Evolutionary conservation across 2,329 filamentous ascomycete species (phyloP).

Genomic region (Nothophaeocryptopus gaeumannii): DNA sequence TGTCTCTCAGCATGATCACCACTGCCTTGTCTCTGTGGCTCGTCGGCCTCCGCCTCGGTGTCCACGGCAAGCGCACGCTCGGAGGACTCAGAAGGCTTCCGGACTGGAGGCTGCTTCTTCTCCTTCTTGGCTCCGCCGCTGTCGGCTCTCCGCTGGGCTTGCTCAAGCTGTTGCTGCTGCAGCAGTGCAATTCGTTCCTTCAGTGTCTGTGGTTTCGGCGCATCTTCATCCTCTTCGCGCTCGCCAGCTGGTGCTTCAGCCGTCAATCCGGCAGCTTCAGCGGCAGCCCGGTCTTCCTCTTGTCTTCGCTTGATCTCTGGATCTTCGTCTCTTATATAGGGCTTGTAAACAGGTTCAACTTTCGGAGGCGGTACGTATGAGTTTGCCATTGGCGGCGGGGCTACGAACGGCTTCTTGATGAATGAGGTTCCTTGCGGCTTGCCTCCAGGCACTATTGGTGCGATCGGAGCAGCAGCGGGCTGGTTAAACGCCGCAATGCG

Average conservation of each 20-base stretch:
- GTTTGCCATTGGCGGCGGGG: constrained; percentile 88
- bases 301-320: constrained; percentile 62
- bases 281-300: constrained; percentile 63
- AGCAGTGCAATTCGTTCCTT: constrained; percentile 94
- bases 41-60: constrained; percentile 40
- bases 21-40: constrained; percentile 13
- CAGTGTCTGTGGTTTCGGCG: constrained; percentile 85
- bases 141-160: constrained; percentile 77
- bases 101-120: constrained; percentile 61
- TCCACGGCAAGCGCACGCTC: constrained; percentile 34
- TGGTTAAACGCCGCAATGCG: constrained; percentile 98
- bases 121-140: constrained; percentile 78
- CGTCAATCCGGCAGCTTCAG: constrained; percentile 64
- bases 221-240: constrained; percentile 64
- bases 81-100: constrained; percentile 58
- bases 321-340: constrained; percentile 86
- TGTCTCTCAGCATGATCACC: constrained; percentile 29
- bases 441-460: constrained; percentile 81
- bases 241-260: constrained; percentile 40
- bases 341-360: constrained; percentile 60
- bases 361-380: constrained; percentile 77
- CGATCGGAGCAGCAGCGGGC: constrained; percentile 74
- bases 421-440: constrained; percentile 61
- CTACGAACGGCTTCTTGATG: constrained; percentile 95
- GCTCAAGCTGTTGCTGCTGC: constrained; percentile 90